Conservation (phyloP, 2,329 filamentous ascomycete species). For the Colletotrichum zoysiae region DNA sequence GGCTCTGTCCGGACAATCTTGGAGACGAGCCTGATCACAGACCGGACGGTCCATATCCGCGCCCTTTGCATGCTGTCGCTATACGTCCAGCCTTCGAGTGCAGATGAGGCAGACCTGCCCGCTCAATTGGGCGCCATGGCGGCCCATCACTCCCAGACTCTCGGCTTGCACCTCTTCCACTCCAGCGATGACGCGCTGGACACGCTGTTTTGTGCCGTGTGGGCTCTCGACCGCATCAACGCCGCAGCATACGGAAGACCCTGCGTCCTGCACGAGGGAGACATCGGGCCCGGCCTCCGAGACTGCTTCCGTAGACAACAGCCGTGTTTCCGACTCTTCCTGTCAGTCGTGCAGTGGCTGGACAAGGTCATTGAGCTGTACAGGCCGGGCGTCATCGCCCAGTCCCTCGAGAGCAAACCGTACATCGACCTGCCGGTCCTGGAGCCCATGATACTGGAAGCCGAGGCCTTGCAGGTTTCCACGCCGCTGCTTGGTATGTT, state of each 20-base stretch:
- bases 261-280: slow-evolving; percentile 70
- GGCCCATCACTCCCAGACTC: slow-evolving; percentile 68
- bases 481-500: slow-evolving; percentile 63
- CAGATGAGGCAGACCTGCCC: slow-evolving; percentile 67
- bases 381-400: slow-evolving; percentile 57
- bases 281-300: slow-evolving; percentile 67
- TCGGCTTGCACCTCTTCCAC: slow-evolving; percentile 66
- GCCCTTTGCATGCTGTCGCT: slow-evolving; percentile 67
- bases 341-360: slow-evolving; percentile 66
- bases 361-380: slow-evolving; percentile 72
- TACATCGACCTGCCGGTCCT: slow-evolving; percentile 68
- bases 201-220: slow-evolving; percentile 68
- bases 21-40: slow-evolving; percentile 65
- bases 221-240: slow-evolving; percentile 72
- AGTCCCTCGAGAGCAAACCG: slow-evolving; percentile 52
- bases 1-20: slow-evolving; percentile 63
- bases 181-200: slow-evolving; percentile 56
- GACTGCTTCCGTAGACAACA: slow-evolving; percentile 63
- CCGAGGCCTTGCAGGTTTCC: slow-evolving; percentile 63
- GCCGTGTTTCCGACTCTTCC: slow-evolving; percentile 68
- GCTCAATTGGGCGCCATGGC: slow-evolving; percentile 66
- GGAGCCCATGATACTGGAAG: slow-evolving; percentile 68
- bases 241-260: slow-evolving; percentile 71
- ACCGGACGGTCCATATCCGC: slow-evolving; percentile 68
- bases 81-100: slow-evolving; percentile 68